Evolutionary conservation across 495 filamentous ascomycete species (phyloP), one percentile per base, ranked within the genome.

Genomic region (Penicillium arizonense): DNA sequence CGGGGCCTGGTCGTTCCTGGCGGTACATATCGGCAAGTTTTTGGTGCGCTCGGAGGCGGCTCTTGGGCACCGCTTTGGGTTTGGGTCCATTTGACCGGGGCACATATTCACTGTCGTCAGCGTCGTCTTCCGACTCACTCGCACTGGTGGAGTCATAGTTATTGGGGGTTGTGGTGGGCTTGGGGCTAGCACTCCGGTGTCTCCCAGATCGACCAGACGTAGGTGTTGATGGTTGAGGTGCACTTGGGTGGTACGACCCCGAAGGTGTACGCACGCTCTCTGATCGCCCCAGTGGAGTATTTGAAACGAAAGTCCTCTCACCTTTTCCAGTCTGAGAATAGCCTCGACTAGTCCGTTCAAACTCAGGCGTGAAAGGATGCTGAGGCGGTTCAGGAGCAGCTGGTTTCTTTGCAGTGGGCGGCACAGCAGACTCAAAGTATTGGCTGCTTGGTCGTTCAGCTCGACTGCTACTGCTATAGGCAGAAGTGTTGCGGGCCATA

Each of bases 251-350:
- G 42, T 60, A 56, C 11, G 56, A 40, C 36, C 73, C 68, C 10
- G 77, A 62, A 9, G 77, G 68, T 41, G 72, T 68, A n/a, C 79
- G 73, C 49, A 67, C 64, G 55, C 71, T 80, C 1, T 71, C 55
- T 21, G 79, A 76, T 37, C 77, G 72, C 10, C 68, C 64, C 12
- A 83, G 55, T 14, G 64, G 66, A 23, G 74, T 67, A 53, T 68
- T 74, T 6, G 68, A 68, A 50, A 83, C 73, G 53, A 77, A 76
- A 0, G 83, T 86, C 73, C 80, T 88, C 62, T 94, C 90, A 13
- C 88, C 88, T 11, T 43, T 50, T 44, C 83, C 81, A 26, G 80
- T 68, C 3, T 77, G 81, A 33, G 83, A 78, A 62, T 96, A 94
- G 0, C 85, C 82, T 7, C 85, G 87, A 49, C 88, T 84, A 21